Evolutionary conservation across 805 yeast genomes (phyloP).

Genomic region (Scheffersomyces ergatensis): DNA sequence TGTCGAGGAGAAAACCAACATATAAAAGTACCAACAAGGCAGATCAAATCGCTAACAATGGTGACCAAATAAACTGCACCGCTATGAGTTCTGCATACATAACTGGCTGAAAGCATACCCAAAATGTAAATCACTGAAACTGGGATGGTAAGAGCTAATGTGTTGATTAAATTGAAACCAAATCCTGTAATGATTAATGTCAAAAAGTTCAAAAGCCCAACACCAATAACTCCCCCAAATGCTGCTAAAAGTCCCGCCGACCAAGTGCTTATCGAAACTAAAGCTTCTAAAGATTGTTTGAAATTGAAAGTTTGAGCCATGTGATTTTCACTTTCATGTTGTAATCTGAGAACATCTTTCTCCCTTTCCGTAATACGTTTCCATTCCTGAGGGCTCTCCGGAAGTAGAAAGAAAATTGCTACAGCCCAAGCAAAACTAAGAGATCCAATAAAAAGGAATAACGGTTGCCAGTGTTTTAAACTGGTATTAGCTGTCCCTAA

Average conservation of each 20-base stretch:
- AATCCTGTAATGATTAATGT: not conserved
- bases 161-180: not conserved
- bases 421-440: not conserved
- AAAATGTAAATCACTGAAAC: not conserved
- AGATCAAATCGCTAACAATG: not conserved
- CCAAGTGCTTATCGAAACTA: not conserved
- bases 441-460: not conserved
- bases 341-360: not conserved
- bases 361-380: not conserved
- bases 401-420: not conserved
- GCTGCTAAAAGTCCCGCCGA: not conserved
- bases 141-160: not conserved
- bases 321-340: not conserved
- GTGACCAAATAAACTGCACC: not conserved
- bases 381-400: not conserved
- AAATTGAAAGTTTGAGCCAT: not conserved
- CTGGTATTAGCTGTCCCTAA: not conserved
- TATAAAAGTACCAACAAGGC: not conserved
- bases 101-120: not conserved
- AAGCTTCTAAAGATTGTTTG: not conserved
- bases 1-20: not conserved
- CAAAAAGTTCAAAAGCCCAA: not conserved
- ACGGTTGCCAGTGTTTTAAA: not conserved
- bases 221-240: not conserved
- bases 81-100: not conserved